Evolutionary conservation across 345 rosid species (phyloP).

Genomic region (Eucalyptus polybractea): DNA sequence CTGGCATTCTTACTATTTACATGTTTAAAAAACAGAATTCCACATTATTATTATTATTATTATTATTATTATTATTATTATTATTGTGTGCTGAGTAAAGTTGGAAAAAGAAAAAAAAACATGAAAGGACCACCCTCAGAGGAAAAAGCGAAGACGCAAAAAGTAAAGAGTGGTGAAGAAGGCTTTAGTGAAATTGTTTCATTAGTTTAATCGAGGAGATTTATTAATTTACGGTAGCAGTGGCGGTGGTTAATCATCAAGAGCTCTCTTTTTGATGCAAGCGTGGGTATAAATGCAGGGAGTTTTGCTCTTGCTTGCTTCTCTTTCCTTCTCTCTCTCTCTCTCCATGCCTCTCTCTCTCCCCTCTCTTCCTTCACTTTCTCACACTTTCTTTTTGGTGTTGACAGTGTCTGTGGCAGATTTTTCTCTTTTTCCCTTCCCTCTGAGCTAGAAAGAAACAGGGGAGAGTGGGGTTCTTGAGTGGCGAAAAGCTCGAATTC

Average conservation of each 20-base stretch:
- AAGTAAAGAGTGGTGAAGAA: not conserved
- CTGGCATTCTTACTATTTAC: constrained; percentile 7
- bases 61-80: too few relatives aligned
- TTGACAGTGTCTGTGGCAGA: not conserved
- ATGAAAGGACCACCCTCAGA: not conserved
- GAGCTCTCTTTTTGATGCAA: constrained; percentile 86
- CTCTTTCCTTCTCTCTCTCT: constrained; percentile 1
- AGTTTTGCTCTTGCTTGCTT: constrained; percentile 19
- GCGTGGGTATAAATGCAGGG: constrained; percentile 91
- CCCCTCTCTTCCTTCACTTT: constrained; percentile 9
- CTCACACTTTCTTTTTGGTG: not conserved
- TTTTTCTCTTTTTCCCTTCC: not conserved
- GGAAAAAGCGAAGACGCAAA: not conserved
- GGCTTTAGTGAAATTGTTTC: not conserved
- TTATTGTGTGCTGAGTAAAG: not conserved
- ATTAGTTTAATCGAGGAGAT: not conserved
- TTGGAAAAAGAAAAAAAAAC: not conserved
- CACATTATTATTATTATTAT: not conserved
- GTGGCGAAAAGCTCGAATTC: constrained; percentile 16
- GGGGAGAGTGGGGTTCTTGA: not conserved
- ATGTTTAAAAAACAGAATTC: not conserved
- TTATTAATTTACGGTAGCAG: constrained; percentile 28
- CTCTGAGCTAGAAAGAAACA: not conserved
- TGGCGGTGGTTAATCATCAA: constrained; percentile 94
- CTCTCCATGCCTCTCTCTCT: not conserved